Percentiles rank a stretch among this genome's conserved stretches.
phyloP scores from a whole-genome alignment of 176 grass and related monocot species.

The Eragrostis nindensis region DNA sequence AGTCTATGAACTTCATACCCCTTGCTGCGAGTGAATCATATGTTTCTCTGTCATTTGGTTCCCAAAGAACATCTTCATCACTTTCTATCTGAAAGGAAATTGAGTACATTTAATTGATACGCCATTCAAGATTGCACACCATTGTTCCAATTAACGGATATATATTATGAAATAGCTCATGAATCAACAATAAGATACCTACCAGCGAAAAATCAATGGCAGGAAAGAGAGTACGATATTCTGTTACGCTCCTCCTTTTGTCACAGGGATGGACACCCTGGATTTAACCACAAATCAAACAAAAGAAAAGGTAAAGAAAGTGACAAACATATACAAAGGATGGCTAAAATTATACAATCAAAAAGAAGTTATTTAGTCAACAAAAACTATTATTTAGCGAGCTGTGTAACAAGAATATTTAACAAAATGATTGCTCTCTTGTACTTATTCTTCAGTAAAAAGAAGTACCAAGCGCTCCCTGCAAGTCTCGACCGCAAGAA shows the following conservation, averaged over 20 bases:
- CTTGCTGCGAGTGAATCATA: constrained; percentile 63
- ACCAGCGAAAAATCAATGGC: constrained; percentile 96
- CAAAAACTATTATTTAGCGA: not conserved
- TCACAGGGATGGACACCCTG: constrained; percentile 93
- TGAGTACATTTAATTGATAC: not conserved
- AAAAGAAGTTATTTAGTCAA: not conserved
- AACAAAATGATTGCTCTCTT: not conserved
- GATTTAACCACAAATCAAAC: constrained; percentile 32
- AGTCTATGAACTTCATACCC: constrained; percentile 86
- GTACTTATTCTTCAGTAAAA: constrained; percentile 1
- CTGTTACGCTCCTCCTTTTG: constrained; percentile 85
- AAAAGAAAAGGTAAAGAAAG: not conserved
- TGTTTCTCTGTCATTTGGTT: constrained; percentile 72
- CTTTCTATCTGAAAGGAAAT: constrained; percentile 65
- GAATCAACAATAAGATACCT: constrained; percentile 39
- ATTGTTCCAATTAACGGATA: not conserved
- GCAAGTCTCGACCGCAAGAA: constrained; percentile 80
- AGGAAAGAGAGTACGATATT: constrained; percentile 76
- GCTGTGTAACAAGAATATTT: not conserved
- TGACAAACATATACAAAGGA: not conserved
- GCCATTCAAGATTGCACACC: no score
- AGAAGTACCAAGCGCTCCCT: constrained; percentile 79
- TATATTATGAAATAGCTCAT: not conserved
- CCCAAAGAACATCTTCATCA: constrained; percentile 90
- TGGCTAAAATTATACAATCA: not conserved